Percentiles rank a stretch among this genome's conserved stretches.
phyloP scores from a whole-genome alignment of 228 moss, liverwort and hornwort genomes.

The Sphagnum fallax region DNA sequence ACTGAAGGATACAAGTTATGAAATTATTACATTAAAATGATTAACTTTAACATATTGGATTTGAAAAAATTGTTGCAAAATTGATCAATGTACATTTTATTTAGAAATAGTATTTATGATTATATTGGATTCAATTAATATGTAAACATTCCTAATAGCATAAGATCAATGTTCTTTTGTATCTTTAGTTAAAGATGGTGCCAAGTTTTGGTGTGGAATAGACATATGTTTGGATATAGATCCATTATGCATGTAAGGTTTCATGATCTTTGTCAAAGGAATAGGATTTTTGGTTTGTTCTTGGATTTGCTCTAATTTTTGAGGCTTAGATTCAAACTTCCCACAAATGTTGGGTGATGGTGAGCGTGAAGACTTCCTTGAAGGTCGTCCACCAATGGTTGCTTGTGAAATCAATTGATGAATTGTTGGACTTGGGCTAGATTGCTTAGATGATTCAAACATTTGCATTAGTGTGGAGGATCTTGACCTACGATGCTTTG shows the following conservation, averaged over 20 bases:
- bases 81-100: too few species aligned
- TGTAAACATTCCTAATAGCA: too few species aligned
- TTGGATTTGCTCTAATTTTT: constrained; percentile 14
- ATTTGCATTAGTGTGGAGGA: constrained; percentile 13
- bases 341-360: constrained; percentile 14
- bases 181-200: too few species aligned
- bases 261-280: constrained; percentile 46
- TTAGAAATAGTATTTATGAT: too few species aligned
- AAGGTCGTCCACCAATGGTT: background rate
- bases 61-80: too few species aligned
- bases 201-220: constrained; percentile 4
- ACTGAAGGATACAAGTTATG: too few species aligned
- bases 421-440: constrained; percentile 1
- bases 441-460: constrained; percentile 5
- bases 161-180: too few species aligned
- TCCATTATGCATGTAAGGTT: constrained; percentile 48
- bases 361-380: background rate
- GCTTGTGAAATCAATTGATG: background rate
- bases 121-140: too few species aligned
- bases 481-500: constrained; percentile 23
- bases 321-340: constrained; percentile 23
- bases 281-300: constrained; percentile 43
- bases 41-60: too few species aligned
- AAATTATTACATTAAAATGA: too few species aligned
- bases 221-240: constrained; percentile 40